These are phyloP conservation scores for Soucietia sequanensis DNA, from an alignment of 805 yeast genomes.

Conservation along the genomic window DNA sequence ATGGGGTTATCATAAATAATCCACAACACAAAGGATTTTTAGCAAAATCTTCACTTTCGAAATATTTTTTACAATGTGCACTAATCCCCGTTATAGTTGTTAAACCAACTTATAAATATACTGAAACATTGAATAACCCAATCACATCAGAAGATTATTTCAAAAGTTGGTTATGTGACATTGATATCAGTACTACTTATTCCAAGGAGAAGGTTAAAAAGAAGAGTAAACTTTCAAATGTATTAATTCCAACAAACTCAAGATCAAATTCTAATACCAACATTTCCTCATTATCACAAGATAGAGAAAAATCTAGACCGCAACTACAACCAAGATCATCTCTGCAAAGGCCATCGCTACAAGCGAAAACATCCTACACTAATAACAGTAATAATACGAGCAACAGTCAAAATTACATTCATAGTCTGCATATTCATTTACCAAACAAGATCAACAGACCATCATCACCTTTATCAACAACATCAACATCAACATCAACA, in stretches of 20 bases:
- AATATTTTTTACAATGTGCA: conserved; percentile 42
- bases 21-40: conserved; percentile 25
- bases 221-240: conserved; percentile 8
- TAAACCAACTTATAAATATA: conserved; percentile 35
- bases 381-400: too few species aligned
- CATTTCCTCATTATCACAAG: conserved; percentile 10
- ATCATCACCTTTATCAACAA: conserved; percentile 1
- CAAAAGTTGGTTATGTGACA: conserved; percentile 29
- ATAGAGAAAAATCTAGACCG: conserved; percentile 11
- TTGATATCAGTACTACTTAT: conserved; percentile 19
- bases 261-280: conserved; percentile 17
- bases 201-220: conserved; percentile 16
- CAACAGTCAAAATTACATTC: background rate
- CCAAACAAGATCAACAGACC: conserved; percentile 1
- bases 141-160: conserved; percentile 36
- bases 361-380: too few species aligned
- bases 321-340: too few species aligned
- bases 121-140: conserved; percentile 28
- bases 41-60: conserved; percentile 34
- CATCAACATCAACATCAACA: conserved; percentile 3
- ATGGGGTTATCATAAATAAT: conserved; percentile 6
- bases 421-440: conserved; percentile 2
- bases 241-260: conserved; percentile 17
- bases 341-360: too few species aligned
- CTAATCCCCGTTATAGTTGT: conserved; percentile 45